Conservation (phyloP, 2,329 filamentous ascomycete genomes). For the Pochonia chlamydosporia region DNA sequence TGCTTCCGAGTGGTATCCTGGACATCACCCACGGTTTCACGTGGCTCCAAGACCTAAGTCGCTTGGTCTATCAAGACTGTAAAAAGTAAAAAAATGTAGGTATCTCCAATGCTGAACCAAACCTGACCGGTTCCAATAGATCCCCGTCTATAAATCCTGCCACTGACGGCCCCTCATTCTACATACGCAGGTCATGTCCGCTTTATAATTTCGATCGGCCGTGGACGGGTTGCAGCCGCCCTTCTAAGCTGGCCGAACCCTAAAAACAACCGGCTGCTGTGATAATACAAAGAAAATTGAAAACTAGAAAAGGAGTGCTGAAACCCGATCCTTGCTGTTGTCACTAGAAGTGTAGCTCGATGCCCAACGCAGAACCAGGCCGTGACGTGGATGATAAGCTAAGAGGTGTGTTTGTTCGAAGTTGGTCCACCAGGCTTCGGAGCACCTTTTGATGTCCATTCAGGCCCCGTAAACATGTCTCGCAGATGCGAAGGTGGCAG, state of each 20-base stretch:
- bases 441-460: slow-evolving; percentile 37
- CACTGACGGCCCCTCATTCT: neutral
- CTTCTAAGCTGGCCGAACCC: no score
- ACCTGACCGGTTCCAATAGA: neutral
- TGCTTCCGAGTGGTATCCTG: no score
- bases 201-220: neutral
- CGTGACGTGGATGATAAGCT: slow-evolving; percentile 15
- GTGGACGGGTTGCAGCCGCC: no score
- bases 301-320: neutral
- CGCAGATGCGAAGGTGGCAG: slow-evolving; percentile 48
- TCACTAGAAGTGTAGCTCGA: neutral
- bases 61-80: no score
- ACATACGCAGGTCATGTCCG: neutral
- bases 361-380: slow-evolving; percentile 14
- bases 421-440: slow-evolving; percentile 29
- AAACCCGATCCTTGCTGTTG: no score
- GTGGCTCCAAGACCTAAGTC: no score
- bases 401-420: slow-evolving; percentile 12
- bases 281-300: neutral
- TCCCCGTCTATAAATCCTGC: neutral
- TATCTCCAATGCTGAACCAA: neutral
- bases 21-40: no score
- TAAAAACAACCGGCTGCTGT: neutral
- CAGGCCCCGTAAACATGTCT: slow-evolving; percentile 37
- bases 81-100: neutral